Conservation (phyloP, 305 asterid species). For the Rubia tinctorum region DNA sequence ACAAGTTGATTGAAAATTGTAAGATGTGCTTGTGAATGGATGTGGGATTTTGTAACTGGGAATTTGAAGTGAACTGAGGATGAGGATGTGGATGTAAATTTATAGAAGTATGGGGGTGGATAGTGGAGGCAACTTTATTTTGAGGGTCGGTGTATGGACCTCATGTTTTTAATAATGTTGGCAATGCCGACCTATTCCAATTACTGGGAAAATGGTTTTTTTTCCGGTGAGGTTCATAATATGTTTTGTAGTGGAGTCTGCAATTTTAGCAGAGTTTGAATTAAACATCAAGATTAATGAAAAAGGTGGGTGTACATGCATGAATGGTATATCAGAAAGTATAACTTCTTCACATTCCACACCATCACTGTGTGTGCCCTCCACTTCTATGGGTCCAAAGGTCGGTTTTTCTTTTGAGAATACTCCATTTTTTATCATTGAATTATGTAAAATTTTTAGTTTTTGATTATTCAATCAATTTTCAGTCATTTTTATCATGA, state of each 20-base stretch:
- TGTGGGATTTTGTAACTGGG: background rate
- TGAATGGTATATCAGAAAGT: slow-evolving; percentile 13
- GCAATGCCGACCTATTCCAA: slow-evolving; percentile 49
- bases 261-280: slow-evolving; percentile 8
- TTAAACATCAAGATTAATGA: slow-evolving; percentile 10
- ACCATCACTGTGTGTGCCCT: slow-evolving; percentile 6
- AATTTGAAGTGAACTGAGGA: background rate
- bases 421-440: too few species aligned
- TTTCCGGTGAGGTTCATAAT: slow-evolving; percentile 30
- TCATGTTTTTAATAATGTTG: slow-evolving; percentile 17
- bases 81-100: too few species aligned
- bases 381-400: slow-evolving; percentile 34
- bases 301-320: slow-evolving; percentile 5
- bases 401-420: background rate
- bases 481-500: background rate
- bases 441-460: too few species aligned
- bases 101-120: slow-evolving; percentile 27
- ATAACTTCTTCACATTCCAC: slow-evolving; percentile 3
- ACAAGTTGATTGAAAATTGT: background rate
- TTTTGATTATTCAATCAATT: too few species aligned
- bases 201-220: slow-evolving; percentile 29
- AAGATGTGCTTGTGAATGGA: background rate
- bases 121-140: slow-evolving; percentile 39
- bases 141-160: slow-evolving; percentile 34
- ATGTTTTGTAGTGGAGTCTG: slow-evolving; percentile 12